Evolutionary conservation across 2,329 filamentous ascomycete genomes (phyloP).

Genomic region (Botrytis hyacinthi): DNA sequence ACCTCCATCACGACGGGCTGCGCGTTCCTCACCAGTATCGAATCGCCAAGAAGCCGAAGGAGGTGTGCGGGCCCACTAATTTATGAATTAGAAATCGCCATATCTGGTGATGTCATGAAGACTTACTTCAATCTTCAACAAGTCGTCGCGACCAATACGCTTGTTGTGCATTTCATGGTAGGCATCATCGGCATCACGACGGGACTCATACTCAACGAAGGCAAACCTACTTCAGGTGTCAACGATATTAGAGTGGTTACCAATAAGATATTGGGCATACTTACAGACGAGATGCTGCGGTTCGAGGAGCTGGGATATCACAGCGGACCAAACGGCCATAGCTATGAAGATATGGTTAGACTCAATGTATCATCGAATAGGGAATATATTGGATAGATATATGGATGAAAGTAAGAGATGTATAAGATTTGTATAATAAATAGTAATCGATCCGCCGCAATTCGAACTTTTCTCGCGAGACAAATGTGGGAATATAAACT

Average conservation of each 20-base stretch:
- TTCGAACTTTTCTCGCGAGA: conserved; percentile 32
- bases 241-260: conserved; percentile 38
- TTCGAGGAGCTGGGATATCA: conserved; percentile 94
- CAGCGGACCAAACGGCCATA: conserved; percentile 97
- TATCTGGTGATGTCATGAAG: neutral
- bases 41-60: conserved; percentile 98
- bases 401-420: conserved; percentile 32
- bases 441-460: conserved; percentile 33
- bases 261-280: conserved; percentile 44
- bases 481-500: conserved; percentile 34
- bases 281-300: conserved; percentile 91
- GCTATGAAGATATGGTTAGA: conserved; percentile 50
- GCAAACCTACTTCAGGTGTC: conserved; percentile 67
- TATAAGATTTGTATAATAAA: conserved; percentile 25
- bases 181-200: conserved; percentile 95
- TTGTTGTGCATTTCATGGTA: conserved; percentile 99
- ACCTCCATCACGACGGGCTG: conserved; percentile 47
- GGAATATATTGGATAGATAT: conserved; percentile 29
- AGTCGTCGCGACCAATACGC: conserved; percentile 83
- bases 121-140: conserved; percentile 94
- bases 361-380: conserved; percentile 21
- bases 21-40: conserved; percentile 81
- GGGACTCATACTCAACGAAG: conserved; percentile 98
- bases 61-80: conserved; percentile 94
- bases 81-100: conserved; percentile 14